Percentiles rank a stretch among this genome's conserved stretches.
Evolutionary conservation across 768 basidiomycete species (phyloP).

Genomic region (Russula virescens): DNA sequence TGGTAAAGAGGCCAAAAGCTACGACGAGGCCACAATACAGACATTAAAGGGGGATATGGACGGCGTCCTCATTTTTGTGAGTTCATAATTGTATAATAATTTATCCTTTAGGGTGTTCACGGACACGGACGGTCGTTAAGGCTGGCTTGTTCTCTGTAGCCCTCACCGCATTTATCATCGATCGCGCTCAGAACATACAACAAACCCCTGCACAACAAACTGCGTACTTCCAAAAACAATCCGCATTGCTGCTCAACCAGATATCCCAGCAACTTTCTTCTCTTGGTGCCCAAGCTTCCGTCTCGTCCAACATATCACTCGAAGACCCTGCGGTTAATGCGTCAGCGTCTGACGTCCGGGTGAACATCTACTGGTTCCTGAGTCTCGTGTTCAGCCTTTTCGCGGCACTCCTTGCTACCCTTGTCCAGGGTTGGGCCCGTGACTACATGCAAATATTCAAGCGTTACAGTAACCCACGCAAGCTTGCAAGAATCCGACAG

Average conservation of each 20-base stretch:
- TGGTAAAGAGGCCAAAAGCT: not conserved
- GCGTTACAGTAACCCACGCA: constrained; percentile 28
- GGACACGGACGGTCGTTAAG: not conserved
- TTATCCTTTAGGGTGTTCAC: not conserved
- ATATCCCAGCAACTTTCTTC: constrained; percentile 15
- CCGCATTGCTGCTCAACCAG: constrained; percentile 5
- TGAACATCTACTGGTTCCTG: constrained; percentile 40
- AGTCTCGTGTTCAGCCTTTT: constrained; percentile 36
- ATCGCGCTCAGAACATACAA: constrained; percentile 16
- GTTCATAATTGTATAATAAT: not conserved
- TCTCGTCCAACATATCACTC: not conserved
- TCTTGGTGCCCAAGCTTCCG: not conserved
- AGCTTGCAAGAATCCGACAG: constrained; percentile 39
- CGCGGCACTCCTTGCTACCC: constrained; percentile 39
- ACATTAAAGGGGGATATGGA: not conserved
- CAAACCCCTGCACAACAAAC: constrained; percentile 7
- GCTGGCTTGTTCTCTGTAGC: constrained; percentile 19
- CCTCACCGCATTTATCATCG: constrained; percentile 16
- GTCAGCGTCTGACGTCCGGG: constrained; percentile 33
- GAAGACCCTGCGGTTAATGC: constrained; percentile 12
- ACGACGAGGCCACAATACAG: constrained; percentile 3
- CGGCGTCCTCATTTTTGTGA: constrained; percentile 3
- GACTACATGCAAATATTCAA: constrained; percentile 31
- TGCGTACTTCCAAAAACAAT: constrained; percentile 4
- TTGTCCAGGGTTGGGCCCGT: constrained; percentile 46